Base-by-base conservation (phyloP, 192 early-diverging fungal genomes). In the Lunasporangiospora selenospora region DNA sequence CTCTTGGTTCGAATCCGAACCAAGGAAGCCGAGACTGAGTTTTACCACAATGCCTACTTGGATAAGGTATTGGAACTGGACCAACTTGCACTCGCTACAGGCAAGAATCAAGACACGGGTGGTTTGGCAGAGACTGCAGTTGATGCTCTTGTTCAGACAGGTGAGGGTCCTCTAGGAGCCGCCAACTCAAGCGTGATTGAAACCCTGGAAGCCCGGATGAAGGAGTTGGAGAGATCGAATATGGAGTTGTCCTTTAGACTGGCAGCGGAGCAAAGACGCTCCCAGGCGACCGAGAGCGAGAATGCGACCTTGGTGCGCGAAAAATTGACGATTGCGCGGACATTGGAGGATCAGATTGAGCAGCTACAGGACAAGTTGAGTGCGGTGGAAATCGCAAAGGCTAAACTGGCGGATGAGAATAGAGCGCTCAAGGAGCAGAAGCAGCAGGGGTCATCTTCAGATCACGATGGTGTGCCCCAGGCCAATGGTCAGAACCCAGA, bases 21-120 rank as follows among this genome's bases (percentile, higher is more conserved):
- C 26, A 73, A 73, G 45, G 69, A 73, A 21, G 69, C 69, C 9
- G 69, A 73, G 19, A 55, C 69, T 3, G 69, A 73, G 55, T 73
- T 73, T 37, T 73, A 73, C 34, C 69, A 73, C 34, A 73, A 73
- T 24, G 69, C 69, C 4, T 73, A 73, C 50, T 43, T 73, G 60
- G 69, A 73, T 31, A 73, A 73, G 32, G 69, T 73, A 1, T 27
- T 73, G 55, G 69, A 73, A 49, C 4, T 73, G 18, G 69, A 73
- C 36, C 69, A 73, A 16, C 55, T 73, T 53, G 69, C 69, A 10
- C 54, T 73, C 6, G 42, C 55, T 15, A 62, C 52, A 47, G 69
- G 60, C 26, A 73, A 73, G 46, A 44, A 24, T n/a, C 50, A 53
- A 16, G 39, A 38, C 5, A 33, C 38, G 55, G 65, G 53, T 3